phyloP scores from a whole-genome alignment of 148 eudicot species.

The Tetragonia tetragonoides region DNA sequence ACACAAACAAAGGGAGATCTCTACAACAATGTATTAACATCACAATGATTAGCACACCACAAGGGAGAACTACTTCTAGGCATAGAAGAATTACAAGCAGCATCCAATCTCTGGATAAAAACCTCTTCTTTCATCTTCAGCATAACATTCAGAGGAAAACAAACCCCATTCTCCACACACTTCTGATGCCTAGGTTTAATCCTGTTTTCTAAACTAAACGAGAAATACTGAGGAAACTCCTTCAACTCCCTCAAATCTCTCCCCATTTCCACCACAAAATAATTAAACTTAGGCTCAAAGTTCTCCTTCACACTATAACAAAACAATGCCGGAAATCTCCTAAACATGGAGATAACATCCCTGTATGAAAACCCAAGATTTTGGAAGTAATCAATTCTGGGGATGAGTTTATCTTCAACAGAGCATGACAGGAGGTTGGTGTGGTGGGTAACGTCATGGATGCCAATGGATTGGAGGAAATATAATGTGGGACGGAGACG shows the following conservation, averaged over 20 bases:
- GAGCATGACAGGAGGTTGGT: constrained; percentile 67
- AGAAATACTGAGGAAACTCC: constrained; percentile 90
- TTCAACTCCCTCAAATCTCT: constrained; percentile 78
- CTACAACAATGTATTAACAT: constrained; percentile 7
- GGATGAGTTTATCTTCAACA: constrained; percentile 73
- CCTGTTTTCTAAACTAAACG: constrained; percentile 85
- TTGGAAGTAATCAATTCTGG: constrained; percentile 62
- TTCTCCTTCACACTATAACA: constrained; percentile 75
- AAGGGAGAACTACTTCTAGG: constrained; percentile 71
- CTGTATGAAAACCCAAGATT: constrained; percentile 53
- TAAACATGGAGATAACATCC: constrained; percentile 57
- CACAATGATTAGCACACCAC: constrained; percentile 38
- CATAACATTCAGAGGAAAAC: constrained; percentile 64
- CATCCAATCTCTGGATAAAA: constrained; percentile 56
- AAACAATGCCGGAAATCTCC: constrained; percentile 74
- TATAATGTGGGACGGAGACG: constrained; percentile 73
- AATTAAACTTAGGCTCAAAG: constrained; percentile 73
- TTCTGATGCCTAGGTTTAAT: constrained; percentile 67
- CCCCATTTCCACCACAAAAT: constrained; percentile 85
- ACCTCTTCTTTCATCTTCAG: constrained; percentile 55
- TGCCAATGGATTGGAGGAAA: constrained; percentile 79
- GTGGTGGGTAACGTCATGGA: constrained; percentile 46
- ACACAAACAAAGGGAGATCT: too few species aligned
- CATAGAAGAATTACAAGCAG: constrained; percentile 58
- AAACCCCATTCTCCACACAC: constrained; percentile 74